A percentile compares a stretch with the other conserved stretches of the same genome.
These are phyloP conservation scores for Fusarium coffeatum DNA, from an alignment of 2,329 filamentous ascomycete species.

Conservation along the genomic window DNA sequence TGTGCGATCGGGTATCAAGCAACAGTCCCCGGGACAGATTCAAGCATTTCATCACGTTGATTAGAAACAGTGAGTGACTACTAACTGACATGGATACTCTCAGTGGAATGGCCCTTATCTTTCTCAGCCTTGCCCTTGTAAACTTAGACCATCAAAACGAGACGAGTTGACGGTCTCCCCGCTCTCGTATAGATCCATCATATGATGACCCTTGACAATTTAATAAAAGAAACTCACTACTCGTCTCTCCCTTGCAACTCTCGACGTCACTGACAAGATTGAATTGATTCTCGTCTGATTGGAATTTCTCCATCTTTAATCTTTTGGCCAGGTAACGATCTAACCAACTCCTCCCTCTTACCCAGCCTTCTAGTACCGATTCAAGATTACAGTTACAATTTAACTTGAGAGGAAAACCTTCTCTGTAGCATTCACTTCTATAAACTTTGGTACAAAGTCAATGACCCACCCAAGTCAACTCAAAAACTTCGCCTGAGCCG, in stretches of 20 bases:
- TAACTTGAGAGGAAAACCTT: not conserved
- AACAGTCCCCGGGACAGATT: not conserved
- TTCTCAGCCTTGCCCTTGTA: slow-evolving; percentile 16
- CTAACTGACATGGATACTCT: not conserved
- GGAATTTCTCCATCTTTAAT: slow-evolving; percentile 4
- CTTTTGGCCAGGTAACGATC: slow-evolving; percentile 21
- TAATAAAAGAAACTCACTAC: slow-evolving; percentile 19
- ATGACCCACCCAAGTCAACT: not conserved
- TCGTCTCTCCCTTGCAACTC: slow-evolving; percentile 13
- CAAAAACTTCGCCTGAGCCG: not conserved
- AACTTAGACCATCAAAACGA: not conserved
- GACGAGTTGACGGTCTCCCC: slow-evolving; percentile 16
- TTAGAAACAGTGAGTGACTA: not conserved
- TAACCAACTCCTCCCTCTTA: not conserved
- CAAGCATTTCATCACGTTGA: not conserved
- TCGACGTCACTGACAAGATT: slow-evolving; percentile 24
- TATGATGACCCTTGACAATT: slow-evolving; percentile 39
- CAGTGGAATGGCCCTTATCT: slow-evolving; percentile 26
- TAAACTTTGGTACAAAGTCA: slow-evolving; percentile 1
- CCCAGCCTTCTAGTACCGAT: slow-evolving; percentile 3
- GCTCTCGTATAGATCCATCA: slow-evolving; percentile 28
- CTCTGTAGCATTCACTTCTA: not conserved
- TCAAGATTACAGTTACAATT: slow-evolving; percentile 19
- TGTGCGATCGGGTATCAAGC: slow-evolving; percentile 7
- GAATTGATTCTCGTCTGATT: slow-evolving; percentile 22